These are phyloP conservation scores for Acanthamoeba triangularis DNA, from an alignment of 208 protist genomes.

Conservation along the genomic window DNA sequence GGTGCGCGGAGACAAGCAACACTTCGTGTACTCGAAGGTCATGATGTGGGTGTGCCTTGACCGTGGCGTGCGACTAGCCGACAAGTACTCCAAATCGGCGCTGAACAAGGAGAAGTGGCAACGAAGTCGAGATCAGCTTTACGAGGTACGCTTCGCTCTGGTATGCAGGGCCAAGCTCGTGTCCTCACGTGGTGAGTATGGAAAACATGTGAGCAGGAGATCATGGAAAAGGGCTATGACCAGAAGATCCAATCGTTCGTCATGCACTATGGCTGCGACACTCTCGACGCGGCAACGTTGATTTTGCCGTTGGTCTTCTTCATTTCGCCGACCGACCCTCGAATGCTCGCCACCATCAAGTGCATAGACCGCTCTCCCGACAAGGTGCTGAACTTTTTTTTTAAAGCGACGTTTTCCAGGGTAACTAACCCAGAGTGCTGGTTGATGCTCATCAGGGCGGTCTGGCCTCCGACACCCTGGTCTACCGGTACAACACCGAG, in stretches of 20 bases:
- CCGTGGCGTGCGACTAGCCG: slow-evolving; percentile 78
- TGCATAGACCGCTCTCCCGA: slow-evolving; percentile 80
- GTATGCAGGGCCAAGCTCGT: too few relatives aligned
- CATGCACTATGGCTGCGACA: slow-evolving; percentile 77
- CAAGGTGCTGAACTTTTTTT: neutral
- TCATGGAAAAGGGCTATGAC: slow-evolving; percentile 85
- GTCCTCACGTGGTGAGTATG: neutral
- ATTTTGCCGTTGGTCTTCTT: slow-evolving; percentile 88
- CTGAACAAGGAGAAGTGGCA: slow-evolving; percentile 82
- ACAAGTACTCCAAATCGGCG: slow-evolving; percentile 81
- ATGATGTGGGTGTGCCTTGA: slow-evolving; percentile 87
- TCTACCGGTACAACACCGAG: slow-evolving; percentile 80
- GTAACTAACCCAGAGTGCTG: too few relatives aligned
- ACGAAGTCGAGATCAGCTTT: slow-evolving; percentile 79
- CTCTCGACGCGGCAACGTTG: slow-evolving; percentile 62
- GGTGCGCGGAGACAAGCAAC: slow-evolving; percentile 83
- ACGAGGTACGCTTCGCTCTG: slow-evolving; percentile 73
- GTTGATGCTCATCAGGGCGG: slow-evolving; percentile 77
- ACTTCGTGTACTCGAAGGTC: slow-evolving; percentile 88
- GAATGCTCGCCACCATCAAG: slow-evolving; percentile 82
- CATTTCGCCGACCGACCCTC: slow-evolving; percentile 83
- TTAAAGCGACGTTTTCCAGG: too few relatives aligned
- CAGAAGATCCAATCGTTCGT: slow-evolving; percentile 78
- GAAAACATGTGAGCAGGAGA: slow-evolving; percentile 48
- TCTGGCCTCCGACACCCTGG: slow-evolving; percentile 79